Percentiles rank a stretch among this genome's conserved stretches.
Conservation (phyloP, 2,329 filamentous ascomycete genomes). For the Pleoardoris graminearum region DNA sequence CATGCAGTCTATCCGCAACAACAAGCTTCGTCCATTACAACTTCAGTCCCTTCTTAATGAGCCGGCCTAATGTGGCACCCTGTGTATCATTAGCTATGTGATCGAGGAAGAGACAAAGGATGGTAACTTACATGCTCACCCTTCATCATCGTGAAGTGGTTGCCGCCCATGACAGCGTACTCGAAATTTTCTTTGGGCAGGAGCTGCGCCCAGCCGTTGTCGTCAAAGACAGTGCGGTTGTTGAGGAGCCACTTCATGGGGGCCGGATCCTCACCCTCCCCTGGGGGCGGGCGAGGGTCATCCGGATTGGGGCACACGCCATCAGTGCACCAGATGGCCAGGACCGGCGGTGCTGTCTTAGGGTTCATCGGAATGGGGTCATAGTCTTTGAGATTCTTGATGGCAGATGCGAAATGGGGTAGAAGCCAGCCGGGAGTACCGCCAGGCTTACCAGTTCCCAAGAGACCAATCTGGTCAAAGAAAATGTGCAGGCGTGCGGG, state of each 20-base stretch:
- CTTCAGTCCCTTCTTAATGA: constrained; percentile 50
- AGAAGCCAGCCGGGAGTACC: constrained; percentile 74
- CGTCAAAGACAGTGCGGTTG: constrained; percentile 71
- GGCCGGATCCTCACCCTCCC: constrained; percentile 58
- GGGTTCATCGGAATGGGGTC: constrained; percentile 65
- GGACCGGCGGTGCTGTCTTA: constrained; percentile 62
- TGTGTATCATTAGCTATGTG: constrained; percentile 31
- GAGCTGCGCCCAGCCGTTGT: constrained; percentile 71
- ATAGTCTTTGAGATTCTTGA: constrained; percentile 70
- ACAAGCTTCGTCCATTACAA: constrained; percentile 21
- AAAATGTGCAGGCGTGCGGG: constrained; percentile 66
- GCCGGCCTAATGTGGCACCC: constrained; percentile 47
- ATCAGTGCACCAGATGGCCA: constrained; percentile 72
- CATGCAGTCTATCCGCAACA: constrained; percentile 25
- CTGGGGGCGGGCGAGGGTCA: constrained; percentile 67
- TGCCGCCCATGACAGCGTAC: constrained; percentile 69
- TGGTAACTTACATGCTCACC: constrained; percentile 53
- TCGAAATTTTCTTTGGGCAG: constrained; percentile 64
- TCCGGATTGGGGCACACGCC: constrained; percentile 70
- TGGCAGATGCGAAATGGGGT: constrained; percentile 71
- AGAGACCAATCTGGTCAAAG: constrained; percentile 72
- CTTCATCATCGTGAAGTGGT: constrained; percentile 79
- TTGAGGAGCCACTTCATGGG: constrained; percentile 69
- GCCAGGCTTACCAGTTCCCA: constrained; percentile 62
- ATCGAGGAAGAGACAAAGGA: background rate